Percentiles rank a stretch among this genome's conserved stretches.
Evolutionary conservation across 768 basidiomycete genomes (phyloP).

Genomic region (Leccinum rimulosum): DNA sequence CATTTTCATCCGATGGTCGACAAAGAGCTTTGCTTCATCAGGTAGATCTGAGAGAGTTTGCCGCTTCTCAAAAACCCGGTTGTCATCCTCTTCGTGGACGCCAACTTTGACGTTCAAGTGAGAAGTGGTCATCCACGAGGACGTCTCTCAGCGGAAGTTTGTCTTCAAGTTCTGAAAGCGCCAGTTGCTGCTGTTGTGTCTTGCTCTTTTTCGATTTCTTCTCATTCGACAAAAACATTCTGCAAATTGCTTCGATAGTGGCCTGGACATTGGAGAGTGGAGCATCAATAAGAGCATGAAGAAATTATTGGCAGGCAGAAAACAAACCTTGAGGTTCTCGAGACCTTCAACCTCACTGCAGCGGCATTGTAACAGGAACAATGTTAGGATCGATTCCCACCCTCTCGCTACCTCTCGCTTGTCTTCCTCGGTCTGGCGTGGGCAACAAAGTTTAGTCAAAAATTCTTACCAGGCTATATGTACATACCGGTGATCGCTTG

Average conservation of each 20-base stretch:
- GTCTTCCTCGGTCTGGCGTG: conserved; percentile 12
- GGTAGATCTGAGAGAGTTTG: no score
- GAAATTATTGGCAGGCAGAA: not conserved
- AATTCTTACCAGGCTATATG: not conserved
- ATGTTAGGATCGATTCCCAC: conserved; percentile 66
- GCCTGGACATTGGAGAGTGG: conserved; percentile 38
- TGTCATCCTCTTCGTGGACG: no score
- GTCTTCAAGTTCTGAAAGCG: conserved; percentile 17
- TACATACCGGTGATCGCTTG: no score
- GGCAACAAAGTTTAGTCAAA: not conserved
- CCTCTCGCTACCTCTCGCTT: conserved; percentile 48
- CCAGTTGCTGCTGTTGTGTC: not conserved
- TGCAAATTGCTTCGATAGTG: conserved; percentile 54
- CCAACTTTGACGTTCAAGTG: no score
- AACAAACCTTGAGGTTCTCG: conserved; percentile 60
- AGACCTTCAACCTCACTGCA: conserved; percentile 60
- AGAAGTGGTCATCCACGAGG: conserved; percentile 83
- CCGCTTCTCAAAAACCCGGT: no score
- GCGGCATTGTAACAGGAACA: conserved; percentile 69
- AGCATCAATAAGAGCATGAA: not conserved
- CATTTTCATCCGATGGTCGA: no score
- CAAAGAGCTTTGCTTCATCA: no score
- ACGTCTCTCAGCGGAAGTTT: conserved; percentile 71
- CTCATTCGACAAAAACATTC: conserved; percentile 44
- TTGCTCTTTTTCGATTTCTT: conserved; percentile 43